Percentiles rank a stretch among this genome's conserved stretches.
Evolutionary conservation across 2,329 filamentous ascomycete genomes (phyloP).

Genomic region (Diaporthe eres): DNA sequence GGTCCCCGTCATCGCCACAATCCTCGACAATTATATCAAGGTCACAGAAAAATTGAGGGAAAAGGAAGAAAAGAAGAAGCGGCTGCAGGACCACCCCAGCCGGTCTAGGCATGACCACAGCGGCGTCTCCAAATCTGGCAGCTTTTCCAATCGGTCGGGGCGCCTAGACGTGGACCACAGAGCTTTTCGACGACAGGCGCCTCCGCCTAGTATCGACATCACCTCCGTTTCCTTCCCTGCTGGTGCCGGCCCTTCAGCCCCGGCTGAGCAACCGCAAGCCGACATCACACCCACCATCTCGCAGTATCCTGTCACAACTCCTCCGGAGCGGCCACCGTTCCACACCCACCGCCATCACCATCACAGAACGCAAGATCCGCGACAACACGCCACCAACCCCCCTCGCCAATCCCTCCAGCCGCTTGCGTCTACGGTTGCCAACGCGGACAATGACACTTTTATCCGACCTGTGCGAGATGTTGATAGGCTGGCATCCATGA

Average conservation of each 20-base stretch:
- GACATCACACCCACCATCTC: constrained; percentile 74
- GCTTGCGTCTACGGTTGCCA: constrained; percentile 76
- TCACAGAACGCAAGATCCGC: constrained; percentile 64
- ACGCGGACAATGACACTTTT: constrained; percentile 80
- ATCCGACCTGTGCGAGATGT: constrained; percentile 85
- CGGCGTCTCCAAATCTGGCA: constrained; percentile 63
- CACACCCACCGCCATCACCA: constrained; percentile 61
- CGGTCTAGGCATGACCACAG: constrained; percentile 67
- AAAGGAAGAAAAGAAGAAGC: constrained; percentile 83
- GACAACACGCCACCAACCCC: constrained; percentile 63
- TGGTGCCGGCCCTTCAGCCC: constrained; percentile 59
- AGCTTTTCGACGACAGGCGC: constrained; percentile 80
- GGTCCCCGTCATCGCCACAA: constrained; percentile 98
- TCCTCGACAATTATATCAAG: constrained; percentile 98
- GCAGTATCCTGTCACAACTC: constrained; percentile 77
- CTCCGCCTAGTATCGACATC: constrained; percentile 87
- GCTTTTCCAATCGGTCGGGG: constrained; percentile 67
- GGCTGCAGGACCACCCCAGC: constrained; percentile 66
- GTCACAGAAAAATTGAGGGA: constrained; percentile 93
- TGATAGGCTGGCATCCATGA: constrained; percentile 88
- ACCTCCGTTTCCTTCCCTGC: constrained; percentile 64
- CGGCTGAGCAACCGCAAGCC: constrained; percentile 54
- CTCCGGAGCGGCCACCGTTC: constrained; percentile 75
- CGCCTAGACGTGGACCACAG: constrained; percentile 72
- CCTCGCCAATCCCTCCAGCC: constrained; percentile 73